Percentiles rank a stretch among this genome's conserved stretches.
These are phyloP conservation scores for Fraxinus paxiana DNA, from an alignment of 305 asterid species.

Conservation along the genomic window DNA sequence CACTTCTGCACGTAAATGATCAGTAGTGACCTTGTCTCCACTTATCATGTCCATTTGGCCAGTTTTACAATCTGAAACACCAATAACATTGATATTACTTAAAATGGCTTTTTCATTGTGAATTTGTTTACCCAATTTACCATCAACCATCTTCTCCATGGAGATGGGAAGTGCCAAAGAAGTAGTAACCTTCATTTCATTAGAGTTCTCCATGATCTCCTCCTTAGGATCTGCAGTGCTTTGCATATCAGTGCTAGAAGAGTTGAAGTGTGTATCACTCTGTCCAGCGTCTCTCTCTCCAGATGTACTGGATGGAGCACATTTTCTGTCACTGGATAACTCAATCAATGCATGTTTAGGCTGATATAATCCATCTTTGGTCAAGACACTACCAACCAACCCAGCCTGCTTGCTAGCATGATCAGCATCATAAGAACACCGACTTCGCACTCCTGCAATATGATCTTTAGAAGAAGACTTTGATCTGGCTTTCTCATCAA, in stretches of 20 bases:
- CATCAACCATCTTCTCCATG: conserved; percentile 31
- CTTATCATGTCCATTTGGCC: conserved; percentile 23
- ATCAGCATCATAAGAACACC: conserved; percentile 25
- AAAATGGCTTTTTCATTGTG: conserved; percentile 28
- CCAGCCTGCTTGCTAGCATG: conserved; percentile 36
- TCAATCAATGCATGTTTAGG: conserved; percentile 27
- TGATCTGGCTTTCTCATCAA: conserved; percentile 43
- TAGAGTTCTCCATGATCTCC: conserved; percentile 32
- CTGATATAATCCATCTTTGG: conserved; percentile 31
- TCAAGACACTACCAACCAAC: conserved; percentile 20
- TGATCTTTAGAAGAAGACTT: conserved; percentile 27
- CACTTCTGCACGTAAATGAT: conserved; percentile 22
- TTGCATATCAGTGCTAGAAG: conserved; percentile 28
- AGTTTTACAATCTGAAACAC: conserved; percentile 21
- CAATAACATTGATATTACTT: conserved; percentile 22
- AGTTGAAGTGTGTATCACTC: conserved; percentile 21
- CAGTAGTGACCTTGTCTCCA: conserved; percentile 29
- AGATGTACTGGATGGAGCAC: conserved; percentile 27
- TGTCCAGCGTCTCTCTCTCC: conserved; percentile 33
- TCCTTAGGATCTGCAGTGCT: conserved; percentile 24
- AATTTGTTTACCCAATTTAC: conserved; percentile 30
- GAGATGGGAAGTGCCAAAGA: conserved; percentile 20
- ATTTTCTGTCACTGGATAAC: conserved; percentile 29
- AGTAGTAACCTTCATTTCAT: conserved; percentile 20
- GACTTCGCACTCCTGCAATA: conserved; percentile 14